These are phyloP conservation scores for Hemisphaericaspora lyxosophila DNA, from an alignment of 1,139 yeast genomes.

Conservation along the genomic window DNA sequence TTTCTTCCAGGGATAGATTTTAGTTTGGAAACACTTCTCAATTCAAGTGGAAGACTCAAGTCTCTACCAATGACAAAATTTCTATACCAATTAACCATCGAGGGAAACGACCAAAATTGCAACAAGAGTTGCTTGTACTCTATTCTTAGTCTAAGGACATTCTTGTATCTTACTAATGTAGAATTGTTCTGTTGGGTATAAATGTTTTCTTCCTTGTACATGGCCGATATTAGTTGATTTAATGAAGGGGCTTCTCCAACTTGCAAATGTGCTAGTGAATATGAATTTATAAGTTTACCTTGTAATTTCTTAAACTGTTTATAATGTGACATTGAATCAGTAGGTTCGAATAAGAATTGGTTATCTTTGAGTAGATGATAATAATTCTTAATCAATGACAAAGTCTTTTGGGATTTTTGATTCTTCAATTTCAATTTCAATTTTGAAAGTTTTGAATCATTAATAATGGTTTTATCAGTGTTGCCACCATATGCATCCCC, in stretches of 20 bases:
- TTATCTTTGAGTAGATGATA: slow-evolving; percentile 28
- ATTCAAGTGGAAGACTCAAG: slow-evolving; percentile 35
- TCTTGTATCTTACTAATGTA: slow-evolving; percentile 36
- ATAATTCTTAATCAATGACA: slow-evolving; percentile 20
- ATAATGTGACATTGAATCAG: slow-evolving; percentile 17
- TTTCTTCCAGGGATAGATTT: slow-evolving; percentile 35
- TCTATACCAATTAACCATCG: slow-evolving; percentile 42
- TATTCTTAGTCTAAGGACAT: slow-evolving; percentile 38
- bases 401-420: slow-evolving; percentile 16
- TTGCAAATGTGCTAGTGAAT: slow-evolving; percentile 32
- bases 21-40: slow-evolving; percentile 25
- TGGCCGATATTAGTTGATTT: slow-evolving; percentile 27
- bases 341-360: slow-evolving; percentile 40
- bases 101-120: slow-evolving; percentile 46
- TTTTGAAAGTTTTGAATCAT: slow-evolving; percentile 14
- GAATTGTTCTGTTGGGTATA: slow-evolving; percentile 17
- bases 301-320: slow-evolving; percentile 19
- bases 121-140: slow-evolving; percentile 43
- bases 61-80: slow-evolving; percentile 36
- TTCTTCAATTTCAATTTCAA: slow-evolving; percentile 12
- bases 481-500: slow-evolving; percentile 30
- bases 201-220: slow-evolving; percentile 26
- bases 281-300: slow-evolving; percentile 27
- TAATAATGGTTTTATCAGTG: slow-evolving; percentile 5
- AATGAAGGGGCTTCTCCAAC: slow-evolving; percentile 43